phyloP scores from a whole-genome alignment of 2,329 filamentous ascomycete species.

The Septoria linicola region DNA sequence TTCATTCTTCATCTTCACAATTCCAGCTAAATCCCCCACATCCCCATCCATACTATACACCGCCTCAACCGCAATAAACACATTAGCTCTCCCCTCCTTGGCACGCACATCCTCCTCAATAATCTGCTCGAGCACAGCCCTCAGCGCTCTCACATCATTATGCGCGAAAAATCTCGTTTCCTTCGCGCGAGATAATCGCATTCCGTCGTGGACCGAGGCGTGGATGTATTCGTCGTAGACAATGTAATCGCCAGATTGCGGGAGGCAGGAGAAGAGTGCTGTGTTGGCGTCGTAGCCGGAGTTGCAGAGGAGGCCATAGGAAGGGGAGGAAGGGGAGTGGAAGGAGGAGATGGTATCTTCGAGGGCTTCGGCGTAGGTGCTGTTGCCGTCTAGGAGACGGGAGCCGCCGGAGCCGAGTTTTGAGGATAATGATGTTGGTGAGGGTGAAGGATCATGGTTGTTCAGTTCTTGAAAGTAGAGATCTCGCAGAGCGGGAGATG shows the following conservation, averaged over 20 bases:
- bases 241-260: constrained; percentile 52
- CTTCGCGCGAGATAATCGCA: constrained; percentile 61
- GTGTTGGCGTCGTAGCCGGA: constrained; percentile 55
- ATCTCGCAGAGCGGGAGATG: constrained; percentile 47
- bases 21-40: constrained; percentile 60
- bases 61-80: constrained; percentile 69
- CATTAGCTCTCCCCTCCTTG: constrained; percentile 46
- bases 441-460: constrained; percentile 11
- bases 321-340: constrained; percentile 52
- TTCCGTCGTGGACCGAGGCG: constrained; percentile 75
- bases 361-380: constrained; percentile 57
- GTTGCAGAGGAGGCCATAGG: constrained; percentile 61
- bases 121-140: constrained; percentile 34
- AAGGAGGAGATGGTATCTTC: constrained; percentile 60
- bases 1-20: constrained; percentile 58
- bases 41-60: constrained; percentile 86
- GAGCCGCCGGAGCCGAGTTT: constrained; percentile 59
- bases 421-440: constrained; percentile 23
- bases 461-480: constrained; percentile 51
- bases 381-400: constrained; percentile 65
- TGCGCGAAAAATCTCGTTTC: constrained; percentile 56
- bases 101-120: constrained; percentile 37
- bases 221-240: constrained; percentile 75
- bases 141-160: constrained; percentile 49
- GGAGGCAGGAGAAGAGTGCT: constrained; percentile 49